Evolutionary conservation across 1,284 basidiomycete genomes (phyloP), one percentile per base, ranked within the genome.

Genomic region (Sparassis latifolia): DNA sequence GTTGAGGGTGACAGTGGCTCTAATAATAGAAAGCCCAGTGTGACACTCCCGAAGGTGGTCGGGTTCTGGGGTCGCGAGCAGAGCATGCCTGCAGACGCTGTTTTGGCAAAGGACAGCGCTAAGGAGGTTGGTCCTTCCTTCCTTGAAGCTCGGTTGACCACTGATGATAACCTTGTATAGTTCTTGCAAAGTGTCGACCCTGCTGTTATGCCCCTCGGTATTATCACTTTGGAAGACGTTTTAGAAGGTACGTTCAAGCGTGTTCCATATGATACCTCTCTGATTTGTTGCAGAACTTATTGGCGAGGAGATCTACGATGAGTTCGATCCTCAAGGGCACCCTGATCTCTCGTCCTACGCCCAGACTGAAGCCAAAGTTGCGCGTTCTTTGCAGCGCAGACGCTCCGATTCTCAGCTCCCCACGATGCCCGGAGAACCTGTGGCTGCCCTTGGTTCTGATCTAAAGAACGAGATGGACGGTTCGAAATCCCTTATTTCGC

Each of bases 211-310:
- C 92, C 92, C 1, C 73, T 96, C 29, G 93, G 93, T 52, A 92
- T 96, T 64, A 95, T 96, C 57, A 96, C 93, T 1, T 76, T 96
- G 2, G 93, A 96, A 66, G 92, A 96, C 58, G 90, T 96, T 12
- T 74, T 96, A 6, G 92, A 96, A 79, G 86, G 89, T 86, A 52
- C 40, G 60, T 58, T 9, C 40, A 7, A 42, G 9, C 28, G 40
- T 27, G 5, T 6, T 42, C 28, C 40, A 6, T 5, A 42, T 42
- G 40, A 12, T 6, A 42, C 6, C 10, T 28, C 20, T 20, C 49
- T 56, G 6, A 55, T 42, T 33, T 30, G 51, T 46, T 51, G 20
- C 59, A 89, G 91, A 92, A 62, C 74, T 93, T 5, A 92, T 93
- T 48, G 90, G 91, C 27, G 89, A 92, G 69, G 90, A 92, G 60